Evolutionary conservation across 805 yeast genomes (phyloP).

Genomic region (Lachancea fermentati): DNA sequence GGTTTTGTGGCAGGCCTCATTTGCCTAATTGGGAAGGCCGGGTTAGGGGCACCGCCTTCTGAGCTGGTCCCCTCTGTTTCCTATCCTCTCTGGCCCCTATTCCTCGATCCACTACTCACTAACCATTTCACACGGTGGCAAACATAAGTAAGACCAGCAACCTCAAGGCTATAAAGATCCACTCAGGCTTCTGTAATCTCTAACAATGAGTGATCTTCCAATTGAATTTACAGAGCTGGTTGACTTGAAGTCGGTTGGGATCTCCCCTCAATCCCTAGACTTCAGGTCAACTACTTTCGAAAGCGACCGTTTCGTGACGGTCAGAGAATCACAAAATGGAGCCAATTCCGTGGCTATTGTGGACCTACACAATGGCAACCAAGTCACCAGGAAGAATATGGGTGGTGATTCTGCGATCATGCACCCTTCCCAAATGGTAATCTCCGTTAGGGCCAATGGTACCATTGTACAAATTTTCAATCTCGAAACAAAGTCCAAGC

Average conservation of each 20-base stretch:
- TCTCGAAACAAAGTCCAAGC: constrained; percentile 77
- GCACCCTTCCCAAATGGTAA: constrained; percentile 86
- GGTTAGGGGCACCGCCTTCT: neutral
- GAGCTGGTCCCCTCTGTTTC: neutral
- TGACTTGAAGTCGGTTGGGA: constrained; percentile 80
- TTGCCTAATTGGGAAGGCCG: neutral
- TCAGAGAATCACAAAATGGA: constrained; percentile 54
- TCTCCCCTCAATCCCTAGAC: constrained; percentile 77
- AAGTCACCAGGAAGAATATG: constrained; percentile 86
- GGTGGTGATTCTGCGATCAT: constrained; percentile 95
- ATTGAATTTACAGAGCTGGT: constrained; percentile 95
- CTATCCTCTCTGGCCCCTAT: neutral
- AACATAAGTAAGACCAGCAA: neutral
- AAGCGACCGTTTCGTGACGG: constrained; percentile 84
- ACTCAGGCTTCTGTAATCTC: neutral
- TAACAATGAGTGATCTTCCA: constrained; percentile 65
- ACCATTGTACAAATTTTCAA: constrained; percentile 94
- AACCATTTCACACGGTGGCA: neutral
- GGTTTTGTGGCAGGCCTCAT: neutral
- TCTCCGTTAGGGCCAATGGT: constrained; percentile 92
- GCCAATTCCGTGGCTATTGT: constrained; percentile 93
- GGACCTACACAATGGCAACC: constrained; percentile 72
- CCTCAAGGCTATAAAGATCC: neutral
- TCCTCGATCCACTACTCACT: neutral
- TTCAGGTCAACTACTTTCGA: constrained; percentile 93